Evolutionary conservation across 441 rosid species (phyloP).

Genomic region (Gossypium trilobum): DNA sequence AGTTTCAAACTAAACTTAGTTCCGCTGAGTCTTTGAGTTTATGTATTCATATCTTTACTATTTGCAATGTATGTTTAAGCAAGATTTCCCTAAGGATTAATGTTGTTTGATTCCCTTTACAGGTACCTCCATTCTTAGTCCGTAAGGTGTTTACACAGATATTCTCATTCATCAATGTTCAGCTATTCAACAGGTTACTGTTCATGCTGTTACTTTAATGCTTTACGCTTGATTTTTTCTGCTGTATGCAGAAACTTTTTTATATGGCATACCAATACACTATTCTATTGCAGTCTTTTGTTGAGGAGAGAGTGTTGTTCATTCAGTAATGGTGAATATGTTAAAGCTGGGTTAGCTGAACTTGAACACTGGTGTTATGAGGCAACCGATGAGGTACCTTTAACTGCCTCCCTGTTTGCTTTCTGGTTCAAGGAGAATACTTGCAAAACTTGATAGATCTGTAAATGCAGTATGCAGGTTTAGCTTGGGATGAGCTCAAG

Average conservation of each 20-base stretch:
- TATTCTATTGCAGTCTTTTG: slow-evolving; percentile 47
- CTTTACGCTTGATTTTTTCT: not conserved
- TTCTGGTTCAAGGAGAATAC: slow-evolving; percentile 53
- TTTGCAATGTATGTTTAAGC: not conserved
- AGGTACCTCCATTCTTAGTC: slow-evolving; percentile 20
- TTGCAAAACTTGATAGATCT: not conserved
- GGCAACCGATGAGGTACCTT: slow-evolving; percentile 87
- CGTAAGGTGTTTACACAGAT: slow-evolving; percentile 20
- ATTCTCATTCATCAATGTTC: slow-evolving; percentile 22
- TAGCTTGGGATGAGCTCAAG: slow-evolving; percentile 73
- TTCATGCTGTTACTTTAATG: not conserved
- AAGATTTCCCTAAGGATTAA: not conserved
- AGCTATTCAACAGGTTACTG: slow-evolving; percentile 23
- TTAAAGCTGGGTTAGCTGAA: slow-evolving; percentile 91
- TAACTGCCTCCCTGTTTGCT: slow-evolving; percentile 23
- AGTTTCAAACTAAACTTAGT: not conserved
- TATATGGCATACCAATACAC: not conserved
- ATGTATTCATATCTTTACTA: not conserved
- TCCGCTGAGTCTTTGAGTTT: not conserved
- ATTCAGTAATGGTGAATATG: slow-evolving; percentile 95
- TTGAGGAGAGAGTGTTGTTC: slow-evolving; percentile 95
- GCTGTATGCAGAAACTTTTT: not conserved
- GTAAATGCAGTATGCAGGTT: slow-evolving; percentile 69
- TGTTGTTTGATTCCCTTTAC: not conserved
- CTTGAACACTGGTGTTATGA: slow-evolving; percentile 92